phyloP scores from a whole-genome alignment of 176 grass and related monocot genomes.

The Rhynchospora tenuis region DNA sequence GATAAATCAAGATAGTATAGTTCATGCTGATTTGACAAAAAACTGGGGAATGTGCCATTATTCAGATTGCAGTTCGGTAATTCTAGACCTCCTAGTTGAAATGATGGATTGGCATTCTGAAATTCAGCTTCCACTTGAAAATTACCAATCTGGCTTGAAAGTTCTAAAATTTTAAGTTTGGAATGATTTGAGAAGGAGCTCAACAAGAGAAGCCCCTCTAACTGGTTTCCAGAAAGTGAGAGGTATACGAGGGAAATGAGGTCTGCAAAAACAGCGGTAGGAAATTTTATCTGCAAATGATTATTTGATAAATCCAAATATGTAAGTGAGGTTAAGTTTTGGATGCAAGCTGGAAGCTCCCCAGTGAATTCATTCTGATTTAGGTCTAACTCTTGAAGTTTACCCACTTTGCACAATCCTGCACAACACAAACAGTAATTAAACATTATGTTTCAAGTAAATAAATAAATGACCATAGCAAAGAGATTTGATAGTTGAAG shows the following conservation, averaged over 20 bases:
- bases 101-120: neutral
- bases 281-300: slow-evolving; percentile 18
- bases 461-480: too few relatives aligned
- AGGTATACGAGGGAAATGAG: neutral
- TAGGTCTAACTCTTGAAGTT: neutral
- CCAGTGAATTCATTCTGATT: neutral
- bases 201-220: neutral
- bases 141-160: neutral
- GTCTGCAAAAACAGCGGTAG: slow-evolving; percentile 15
- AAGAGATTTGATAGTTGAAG: too few relatives aligned
- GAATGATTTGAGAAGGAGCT: neutral
- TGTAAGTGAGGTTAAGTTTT: slow-evolving; percentile 19
- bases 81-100: slow-evolving; percentile 19
- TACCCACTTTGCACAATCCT: neutral
- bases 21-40: slow-evolving; percentile 19
- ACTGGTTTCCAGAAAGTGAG: slow-evolving; percentile 13
- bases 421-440: neutral
- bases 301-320: slow-evolving; percentile 16
- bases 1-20: slow-evolving; percentile 23
- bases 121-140: slow-evolving; percentile 23
- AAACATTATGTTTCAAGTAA: too few relatives aligned
- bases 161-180: slow-evolving; percentile 12
- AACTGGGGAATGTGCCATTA: neutral
- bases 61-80: slow-evolving; percentile 25
- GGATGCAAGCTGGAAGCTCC: slow-evolving; percentile 19